These are phyloP conservation scores for Raffaelea arxii DNA, from an alignment of 2,329 filamentous ascomycete genomes.

Conservation along the genomic window DNA sequence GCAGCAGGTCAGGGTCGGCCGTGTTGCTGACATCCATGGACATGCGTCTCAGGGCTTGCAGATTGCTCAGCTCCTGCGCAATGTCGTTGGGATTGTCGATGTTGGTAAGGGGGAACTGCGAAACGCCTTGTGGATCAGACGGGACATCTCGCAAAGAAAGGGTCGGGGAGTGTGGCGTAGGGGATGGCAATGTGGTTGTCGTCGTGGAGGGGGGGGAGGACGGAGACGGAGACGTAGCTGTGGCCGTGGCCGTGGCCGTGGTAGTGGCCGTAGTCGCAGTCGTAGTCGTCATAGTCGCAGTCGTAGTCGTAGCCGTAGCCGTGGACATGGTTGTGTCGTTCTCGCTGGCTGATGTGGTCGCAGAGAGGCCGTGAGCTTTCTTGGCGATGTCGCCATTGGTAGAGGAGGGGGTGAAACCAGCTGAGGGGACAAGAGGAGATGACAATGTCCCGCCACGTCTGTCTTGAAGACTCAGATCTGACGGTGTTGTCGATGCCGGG, in stretches of 20 bases:
- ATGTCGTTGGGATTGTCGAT: conserved; percentile 85
- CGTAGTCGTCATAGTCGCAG: too few species aligned
- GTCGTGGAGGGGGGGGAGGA: too few species aligned
- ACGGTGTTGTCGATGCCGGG: conserved; percentile 25
- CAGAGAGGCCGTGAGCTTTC: too few species aligned
- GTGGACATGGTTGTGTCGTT: too few species aligned
- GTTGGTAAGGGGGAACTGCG: conserved; percentile 77
- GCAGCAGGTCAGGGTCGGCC: conserved; percentile 65
- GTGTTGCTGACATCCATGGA: conserved; percentile 84
- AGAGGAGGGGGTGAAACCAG: neutral
- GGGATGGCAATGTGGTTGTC: too few species aligned
- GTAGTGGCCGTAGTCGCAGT: too few species aligned
- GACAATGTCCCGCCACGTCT: too few species aligned
- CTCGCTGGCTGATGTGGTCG: too few species aligned
- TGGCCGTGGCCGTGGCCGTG: too few species aligned
- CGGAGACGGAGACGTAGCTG: too few species aligned
- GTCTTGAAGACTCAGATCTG: conserved; percentile 10
- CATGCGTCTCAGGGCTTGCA: conserved; percentile 83
- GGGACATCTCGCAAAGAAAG: conserved; percentile 44
- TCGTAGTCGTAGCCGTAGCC: too few species aligned
- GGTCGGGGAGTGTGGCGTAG: conserved; percentile 43
- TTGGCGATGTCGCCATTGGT: neutral
- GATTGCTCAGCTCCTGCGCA: conserved; percentile 82
- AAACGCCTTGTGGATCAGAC: conserved; percentile 41
- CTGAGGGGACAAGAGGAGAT: too few species aligned